These are phyloP conservation scores for Colletotrichum tropicale DNA, from an alignment of 2,329 filamentous ascomycete genomes.

Conservation along the genomic window DNA sequence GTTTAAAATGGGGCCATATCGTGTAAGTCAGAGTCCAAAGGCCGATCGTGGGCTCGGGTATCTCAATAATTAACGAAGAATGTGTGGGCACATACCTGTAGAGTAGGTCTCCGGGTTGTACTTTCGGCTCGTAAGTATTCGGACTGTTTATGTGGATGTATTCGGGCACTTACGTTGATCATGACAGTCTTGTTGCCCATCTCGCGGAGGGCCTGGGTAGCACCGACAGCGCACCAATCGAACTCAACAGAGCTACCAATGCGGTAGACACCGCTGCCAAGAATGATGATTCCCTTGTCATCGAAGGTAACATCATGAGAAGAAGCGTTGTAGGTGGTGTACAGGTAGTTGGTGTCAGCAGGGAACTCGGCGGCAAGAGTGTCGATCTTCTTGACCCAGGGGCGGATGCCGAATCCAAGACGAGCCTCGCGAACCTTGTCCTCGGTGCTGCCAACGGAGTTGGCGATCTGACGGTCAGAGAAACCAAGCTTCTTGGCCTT, in stretches of 20 bases:
- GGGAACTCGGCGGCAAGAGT: constrained; percentile 97
- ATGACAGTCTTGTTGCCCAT: constrained; percentile 98
- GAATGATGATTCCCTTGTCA: constrained; percentile 86
- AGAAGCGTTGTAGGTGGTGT: constrained; percentile 97
- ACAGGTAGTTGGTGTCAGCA: constrained; percentile 92
- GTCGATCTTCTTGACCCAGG: constrained; percentile 98
- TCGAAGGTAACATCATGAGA: constrained; percentile 94
- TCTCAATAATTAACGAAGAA: not conserved
- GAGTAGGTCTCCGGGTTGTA: constrained; percentile 68
- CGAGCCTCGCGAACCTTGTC: constrained; percentile 87
- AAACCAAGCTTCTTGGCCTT: constrained; percentile 98
- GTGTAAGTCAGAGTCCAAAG: not conserved
- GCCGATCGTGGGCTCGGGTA: not conserved
- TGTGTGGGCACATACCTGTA: not conserved
- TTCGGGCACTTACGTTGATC: constrained; percentile 72
- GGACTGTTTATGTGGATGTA: constrained; percentile 56
- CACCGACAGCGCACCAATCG: constrained; percentile 96
- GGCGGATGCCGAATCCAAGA: constrained; percentile 85
- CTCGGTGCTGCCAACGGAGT: constrained; percentile 83
- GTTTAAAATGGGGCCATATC: not conserved
- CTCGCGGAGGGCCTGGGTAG: constrained; percentile 79
- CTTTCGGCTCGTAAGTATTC: not conserved
- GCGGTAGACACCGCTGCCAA: constrained; percentile 95
- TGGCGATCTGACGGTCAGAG: constrained; percentile 93
- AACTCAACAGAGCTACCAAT: constrained; percentile 98